phyloP scores from a whole-genome alignment of 306 rosid genomes.

The Pyrus bretschneideri region DNA sequence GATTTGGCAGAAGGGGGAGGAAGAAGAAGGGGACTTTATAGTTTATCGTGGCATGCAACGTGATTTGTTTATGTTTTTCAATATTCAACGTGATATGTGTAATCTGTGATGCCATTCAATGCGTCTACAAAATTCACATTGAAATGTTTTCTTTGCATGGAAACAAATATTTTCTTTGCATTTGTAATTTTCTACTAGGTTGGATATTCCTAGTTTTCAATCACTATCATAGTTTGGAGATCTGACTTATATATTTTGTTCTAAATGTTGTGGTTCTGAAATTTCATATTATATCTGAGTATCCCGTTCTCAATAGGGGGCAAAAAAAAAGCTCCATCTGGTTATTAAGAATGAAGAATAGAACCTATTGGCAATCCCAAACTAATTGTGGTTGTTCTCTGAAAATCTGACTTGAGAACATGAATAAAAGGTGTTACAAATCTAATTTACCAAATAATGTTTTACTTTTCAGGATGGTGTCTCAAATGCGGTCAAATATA shows the following conservation, averaged over 20 bases:
- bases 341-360: neutral
- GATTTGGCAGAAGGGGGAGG: neutral
- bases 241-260: neutral
- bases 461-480: conserved; percentile 61
- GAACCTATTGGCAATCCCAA: neutral
- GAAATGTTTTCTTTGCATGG: neutral
- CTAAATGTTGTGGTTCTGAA: neutral
- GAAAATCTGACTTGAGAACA: neutral
- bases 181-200: neutral
- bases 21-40: neutral
- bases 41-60: neutral
- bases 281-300: neutral
- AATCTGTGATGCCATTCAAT: neutral
- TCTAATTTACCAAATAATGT: conserved; percentile 6
- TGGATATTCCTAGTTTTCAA: neutral
- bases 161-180: neutral
- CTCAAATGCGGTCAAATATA: conserved; percentile 47
- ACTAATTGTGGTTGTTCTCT: neutral
- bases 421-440: neutral
- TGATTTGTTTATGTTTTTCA: neutral
- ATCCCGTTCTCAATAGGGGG: neutral
- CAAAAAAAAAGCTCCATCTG: neutral
- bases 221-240: neutral
- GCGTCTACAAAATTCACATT: neutral
- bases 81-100: neutral